These are phyloP conservation scores for Psilocybe subaeruginosa DNA, from an alignment of 768 basidiomycete genomes.

Conservation along the genomic window DNA sequence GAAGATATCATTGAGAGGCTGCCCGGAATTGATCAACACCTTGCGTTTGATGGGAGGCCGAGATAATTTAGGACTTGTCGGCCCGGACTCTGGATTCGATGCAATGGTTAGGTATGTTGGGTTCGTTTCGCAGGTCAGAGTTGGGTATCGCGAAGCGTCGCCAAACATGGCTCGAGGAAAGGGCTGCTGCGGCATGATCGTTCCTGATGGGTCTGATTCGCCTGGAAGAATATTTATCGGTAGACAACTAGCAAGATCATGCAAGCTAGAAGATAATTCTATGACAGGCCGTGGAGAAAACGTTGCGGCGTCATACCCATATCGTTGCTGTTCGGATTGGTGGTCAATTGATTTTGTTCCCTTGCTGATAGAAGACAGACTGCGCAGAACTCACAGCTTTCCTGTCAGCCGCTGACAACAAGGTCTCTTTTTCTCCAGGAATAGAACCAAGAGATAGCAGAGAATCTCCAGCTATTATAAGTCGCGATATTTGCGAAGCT, in stretches of 20 bases:
- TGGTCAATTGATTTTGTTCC: conserved; percentile 8
- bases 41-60: conserved; percentile 45
- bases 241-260: conserved; percentile 75
- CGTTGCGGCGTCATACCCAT: conserved; percentile 62
- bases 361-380: neutral
- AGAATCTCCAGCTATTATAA: conserved; percentile 92
- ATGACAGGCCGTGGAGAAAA: conserved; percentile 80
- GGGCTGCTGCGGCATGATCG: conserved; percentile 91
- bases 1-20: conserved; percentile 93
- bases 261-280: conserved; percentile 67
- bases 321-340: conserved; percentile 52
- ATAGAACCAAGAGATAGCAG: conserved; percentile 51
- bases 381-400: conserved; percentile 52
- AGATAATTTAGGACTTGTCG: conserved; percentile 14
- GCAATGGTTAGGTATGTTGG: conserved; percentile 81
- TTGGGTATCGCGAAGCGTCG: conserved; percentile 53
- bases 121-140: conserved; percentile 84
- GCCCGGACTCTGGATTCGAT: conserved; percentile 37
- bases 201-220: conserved; percentile 83
- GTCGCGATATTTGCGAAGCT: conserved; percentile 75
- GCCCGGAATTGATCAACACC: conserved; percentile 87
- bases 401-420: conserved; percentile 43
- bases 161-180: conserved; percentile 93
- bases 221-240: conserved; percentile 92
- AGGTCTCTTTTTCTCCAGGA: conserved; percentile 29